Percentiles rank a stretch among this genome's conserved stretches.
phyloP scores from a whole-genome alignment of 1,284 basidiomycete species.

The Exobasidium cylindrosporum region DNA sequence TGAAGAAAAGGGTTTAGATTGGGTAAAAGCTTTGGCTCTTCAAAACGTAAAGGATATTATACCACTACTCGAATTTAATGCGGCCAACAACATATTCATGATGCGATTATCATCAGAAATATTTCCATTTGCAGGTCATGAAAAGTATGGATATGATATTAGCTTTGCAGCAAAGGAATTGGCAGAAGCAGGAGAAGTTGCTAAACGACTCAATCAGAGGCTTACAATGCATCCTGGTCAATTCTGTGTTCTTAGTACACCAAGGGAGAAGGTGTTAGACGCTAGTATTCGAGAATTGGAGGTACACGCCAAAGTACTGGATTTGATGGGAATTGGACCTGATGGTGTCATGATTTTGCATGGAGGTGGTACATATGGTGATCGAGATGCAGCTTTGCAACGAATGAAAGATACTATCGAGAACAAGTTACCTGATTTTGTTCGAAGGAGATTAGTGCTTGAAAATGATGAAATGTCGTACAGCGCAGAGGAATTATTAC shows the following conservation, averaged over 20 bases:
- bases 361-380: conserved; percentile 72
- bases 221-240: conserved; percentile 80
- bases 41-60: conserved; percentile 67
- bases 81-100: conserved; percentile 44
- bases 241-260: conserved; percentile 79
- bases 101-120: conserved; percentile 63
- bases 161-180: conserved; percentile 65
- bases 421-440: conserved; percentile 63
- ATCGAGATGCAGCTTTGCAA: conserved; percentile 69
- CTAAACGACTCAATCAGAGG: conserved; percentile 72
- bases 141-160: conserved; percentile 73
- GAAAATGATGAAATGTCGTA: conserved; percentile 93
- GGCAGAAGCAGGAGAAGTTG: conserved; percentile 67
- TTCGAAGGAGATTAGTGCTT: conserved; percentile 73
- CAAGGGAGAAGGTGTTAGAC: conserved; percentile 69
- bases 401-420: conserved; percentile 72
- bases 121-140: conserved; percentile 86
- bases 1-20: conserved; percentile 74
- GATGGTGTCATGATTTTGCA: conserved; percentile 74
- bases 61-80: conserved; percentile 64
- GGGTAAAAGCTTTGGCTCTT: conserved; percentile 72
- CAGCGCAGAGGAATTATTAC: conserved; percentile 77
- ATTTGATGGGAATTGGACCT: conserved; percentile 71
- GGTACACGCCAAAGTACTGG: conserved; percentile 82
- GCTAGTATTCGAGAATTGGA: conserved; percentile 73